A percentile compares a stretch with the other conserved stretches of the same genome.
Evolutionary conservation across 2,329 filamentous ascomycete species (phyloP).

Genomic region (Ilyonectria robusta): DNA sequence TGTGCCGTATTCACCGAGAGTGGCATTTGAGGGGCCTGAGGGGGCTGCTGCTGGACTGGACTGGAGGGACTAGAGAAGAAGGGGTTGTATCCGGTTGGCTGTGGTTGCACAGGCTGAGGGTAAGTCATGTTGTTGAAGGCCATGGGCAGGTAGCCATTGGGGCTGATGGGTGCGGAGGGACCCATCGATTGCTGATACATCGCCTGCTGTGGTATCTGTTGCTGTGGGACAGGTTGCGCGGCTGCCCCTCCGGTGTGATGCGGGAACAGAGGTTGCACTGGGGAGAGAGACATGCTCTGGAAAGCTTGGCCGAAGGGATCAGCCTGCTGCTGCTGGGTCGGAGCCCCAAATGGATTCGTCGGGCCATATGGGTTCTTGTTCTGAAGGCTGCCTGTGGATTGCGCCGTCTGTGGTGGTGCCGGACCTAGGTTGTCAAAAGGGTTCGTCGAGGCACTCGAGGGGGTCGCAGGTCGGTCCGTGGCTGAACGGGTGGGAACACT

Average conservation of each 20-base stretch:
- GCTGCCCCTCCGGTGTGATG: slow-evolving; percentile 78
- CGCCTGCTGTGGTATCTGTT: slow-evolving; percentile 51
- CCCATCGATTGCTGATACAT: slow-evolving; percentile 61
- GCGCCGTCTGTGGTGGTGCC: slow-evolving; percentile 72
- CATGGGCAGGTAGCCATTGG: slow-evolving; percentile 57
- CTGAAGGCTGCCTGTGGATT: slow-evolving; percentile 74
- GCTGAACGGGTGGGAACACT: slow-evolving; percentile 49
- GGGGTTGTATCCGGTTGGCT: slow-evolving; percentile 65
- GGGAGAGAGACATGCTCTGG: slow-evolving; percentile 79
- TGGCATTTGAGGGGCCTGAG: slow-evolving; percentile 47
- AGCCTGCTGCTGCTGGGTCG: slow-evolving; percentile 51
- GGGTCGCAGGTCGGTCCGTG: slow-evolving; percentile 55
- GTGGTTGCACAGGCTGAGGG: slow-evolving; percentile 55
- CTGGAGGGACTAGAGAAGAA: slow-evolving; percentile 61
- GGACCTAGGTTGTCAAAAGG: slow-evolving; percentile 75
- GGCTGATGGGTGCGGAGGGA: slow-evolving; percentile 58
- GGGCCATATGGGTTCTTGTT: slow-evolving; percentile 69
- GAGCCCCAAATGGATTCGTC: slow-evolving; percentile 78
- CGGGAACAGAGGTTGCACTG: slow-evolving; percentile 76
- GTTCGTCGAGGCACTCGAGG: slow-evolving; percentile 70
- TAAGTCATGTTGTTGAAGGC: slow-evolving; percentile 62
- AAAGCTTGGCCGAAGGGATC: slow-evolving; percentile 76
- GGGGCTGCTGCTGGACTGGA: slow-evolving; percentile 50
- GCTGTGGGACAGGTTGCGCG: slow-evolving; percentile 52
- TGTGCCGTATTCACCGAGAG: slow-evolving; percentile 59